Conservation (phyloP, 257 asterid species). For the Cordia subcordata region DNA sequence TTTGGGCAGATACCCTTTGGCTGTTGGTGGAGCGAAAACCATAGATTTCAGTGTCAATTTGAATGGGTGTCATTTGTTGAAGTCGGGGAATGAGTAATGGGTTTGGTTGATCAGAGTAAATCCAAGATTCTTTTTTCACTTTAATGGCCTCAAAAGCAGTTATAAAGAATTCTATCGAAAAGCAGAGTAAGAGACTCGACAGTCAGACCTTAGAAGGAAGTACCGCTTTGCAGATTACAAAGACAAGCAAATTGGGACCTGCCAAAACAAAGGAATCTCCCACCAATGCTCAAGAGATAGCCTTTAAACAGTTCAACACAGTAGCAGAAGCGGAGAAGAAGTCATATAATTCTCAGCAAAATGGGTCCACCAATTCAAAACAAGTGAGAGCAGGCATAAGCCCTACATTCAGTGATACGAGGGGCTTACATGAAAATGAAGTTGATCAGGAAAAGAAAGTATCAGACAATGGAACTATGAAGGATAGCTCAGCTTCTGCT, state of each 20-base stretch:
- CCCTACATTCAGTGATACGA: not conserved
- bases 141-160: constrained; percentile 50
- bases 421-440: constrained; percentile 13
- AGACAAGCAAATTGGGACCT: constrained; percentile 27
- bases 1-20: not conserved
- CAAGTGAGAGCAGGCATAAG: constrained; percentile 12
- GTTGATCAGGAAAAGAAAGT: constrained; percentile 32
- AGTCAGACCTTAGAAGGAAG: constrained; percentile 28
- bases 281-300: constrained; percentile 20
- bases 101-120: constrained; percentile 10
- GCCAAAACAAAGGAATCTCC: constrained; percentile 25
- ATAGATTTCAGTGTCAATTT: not conserved
- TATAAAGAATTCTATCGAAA: constrained; percentile 32
- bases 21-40: constrained; percentile 3
- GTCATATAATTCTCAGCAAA: constrained; percentile 16
- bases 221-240: constrained; percentile 18
- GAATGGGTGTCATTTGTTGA: not conserved
- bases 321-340: constrained; percentile 24
- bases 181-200: constrained; percentile 33
- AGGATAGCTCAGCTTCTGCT: constrained; percentile 38
- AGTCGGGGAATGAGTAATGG: constrained; percentile 18
- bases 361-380: constrained; percentile 27
- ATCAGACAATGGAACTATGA: constrained; percentile 26
- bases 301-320: constrained; percentile 23
- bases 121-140: constrained; percentile 12